Base-by-base conservation (phyloP, 352 stramenopile genomes). In the Peronospora belbahrii region DNA sequence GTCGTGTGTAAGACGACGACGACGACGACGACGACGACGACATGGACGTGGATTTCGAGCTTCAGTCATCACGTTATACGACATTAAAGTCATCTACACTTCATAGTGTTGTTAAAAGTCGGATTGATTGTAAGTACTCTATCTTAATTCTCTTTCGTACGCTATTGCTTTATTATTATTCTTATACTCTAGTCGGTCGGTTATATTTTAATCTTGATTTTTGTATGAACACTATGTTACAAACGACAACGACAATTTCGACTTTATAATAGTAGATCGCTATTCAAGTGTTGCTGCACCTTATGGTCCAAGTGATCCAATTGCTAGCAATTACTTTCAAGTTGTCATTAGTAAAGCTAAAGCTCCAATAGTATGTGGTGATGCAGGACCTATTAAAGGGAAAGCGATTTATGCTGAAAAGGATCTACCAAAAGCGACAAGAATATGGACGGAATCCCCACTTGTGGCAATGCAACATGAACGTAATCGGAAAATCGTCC, bases 381-480 rank as follows among this genome's bases (percentile, higher is more conserved):
- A 66, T 25, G 73, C 73, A 6, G 74, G 75, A 6, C 62, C 65
- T 15, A 47, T 78, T 38, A 88, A 85, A 42, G 77, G 77, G 42
- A 88, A 88, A 28, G 74, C 77, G 32, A 83, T 86, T 47, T 85
- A 81, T 61, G 72, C 74, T 6, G 62, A 77, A 28, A 30, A 30
- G 24, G 63, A 78, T n/a, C 41, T 88, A 14, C 55, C 65, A 14
- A 67, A 65, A 33, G 47, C 64, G 18, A 65, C 57, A 4, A 49
- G 56, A 4, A 78, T 90, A 30, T 88, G 76, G 75, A 88, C 69
- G 42, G 78, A 90, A 45, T 48, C 67, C 24, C 73, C 78, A 2
- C 74, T 85, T 25, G 62, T 90, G 19, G 78, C 70, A 39, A 85
- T 90, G 71, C 78, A 87, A 59, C 67, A 85, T 50, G 68, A 80